These are phyloP conservation scores for Russula ochroleuca DNA, from an alignment of 768 basidiomycete genomes.

Conservation along the genomic window DNA sequence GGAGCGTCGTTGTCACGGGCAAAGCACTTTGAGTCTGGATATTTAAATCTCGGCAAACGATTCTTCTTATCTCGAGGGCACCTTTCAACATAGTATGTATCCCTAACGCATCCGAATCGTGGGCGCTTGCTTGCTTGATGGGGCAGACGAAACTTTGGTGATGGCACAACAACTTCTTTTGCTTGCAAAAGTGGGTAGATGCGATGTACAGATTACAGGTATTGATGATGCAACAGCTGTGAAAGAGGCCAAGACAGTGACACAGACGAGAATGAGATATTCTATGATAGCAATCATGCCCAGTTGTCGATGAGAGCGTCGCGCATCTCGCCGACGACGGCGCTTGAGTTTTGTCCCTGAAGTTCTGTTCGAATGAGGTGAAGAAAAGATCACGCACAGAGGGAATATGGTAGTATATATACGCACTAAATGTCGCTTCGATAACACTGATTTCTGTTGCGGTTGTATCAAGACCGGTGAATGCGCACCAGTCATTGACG, in stretches of 20 bases:
- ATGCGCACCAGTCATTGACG: constrained; percentile 99
- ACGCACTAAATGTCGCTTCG: constrained; percentile 94
- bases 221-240: constrained; percentile 17
- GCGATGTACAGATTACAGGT: constrained; percentile 22
- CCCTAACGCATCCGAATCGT: background rate
- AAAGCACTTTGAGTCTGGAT: constrained; percentile 11
- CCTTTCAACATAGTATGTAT: background rate
- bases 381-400: constrained; percentile 6
- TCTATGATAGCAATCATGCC: constrained; percentile 48
- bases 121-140: background rate
- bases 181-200: constrained; percentile 14
- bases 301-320: constrained; percentile 71
- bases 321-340: constrained; percentile 58
- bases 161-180: constrained; percentile 7
- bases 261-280: background rate
- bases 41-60: no score
- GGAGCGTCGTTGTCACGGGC: constrained; percentile 20
- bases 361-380: constrained; percentile 39
- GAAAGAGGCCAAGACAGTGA: background rate
- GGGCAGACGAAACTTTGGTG: background rate
- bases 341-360: constrained; percentile 51
- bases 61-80: background rate
- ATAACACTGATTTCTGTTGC: constrained; percentile 98
- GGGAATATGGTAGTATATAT: constrained; percentile 5
- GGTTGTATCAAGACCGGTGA: constrained; percentile 99